These are phyloP conservation scores for Curvularia lunata DNA, from an alignment of 2,329 filamentous ascomycete species.

Conservation along the genomic window DNA sequence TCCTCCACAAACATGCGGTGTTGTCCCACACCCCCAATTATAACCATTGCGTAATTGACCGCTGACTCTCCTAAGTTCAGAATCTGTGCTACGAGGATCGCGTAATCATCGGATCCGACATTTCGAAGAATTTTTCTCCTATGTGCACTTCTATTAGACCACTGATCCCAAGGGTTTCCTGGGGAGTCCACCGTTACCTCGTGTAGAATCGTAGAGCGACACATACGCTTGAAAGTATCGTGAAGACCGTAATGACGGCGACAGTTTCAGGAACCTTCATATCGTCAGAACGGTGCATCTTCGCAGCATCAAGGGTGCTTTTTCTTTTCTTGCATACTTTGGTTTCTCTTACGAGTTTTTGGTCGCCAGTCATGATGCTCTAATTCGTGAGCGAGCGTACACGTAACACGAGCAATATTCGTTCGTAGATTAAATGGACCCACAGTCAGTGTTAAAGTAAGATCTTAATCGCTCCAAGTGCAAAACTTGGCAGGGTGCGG, in stretches of 20 bases:
- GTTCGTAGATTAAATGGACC: background rate
- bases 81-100: background rate
- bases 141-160: background rate
- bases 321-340: background rate
- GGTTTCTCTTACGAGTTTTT: background rate
- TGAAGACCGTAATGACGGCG: background rate
- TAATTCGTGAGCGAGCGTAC: background rate
- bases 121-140: background rate
- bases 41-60: background rate
- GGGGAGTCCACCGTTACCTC: background rate
- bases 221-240: background rate
- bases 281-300: background rate
- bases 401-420: background rate
- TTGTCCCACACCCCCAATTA: background rate
- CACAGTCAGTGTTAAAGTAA: background rate
- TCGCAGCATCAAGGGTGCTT: background rate
- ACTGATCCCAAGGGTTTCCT: background rate
- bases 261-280: background rate
- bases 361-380: background rate
- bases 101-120: background rate
- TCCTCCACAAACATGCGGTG: background rate
- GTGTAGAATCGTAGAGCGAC: background rate
- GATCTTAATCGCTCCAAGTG: background rate
- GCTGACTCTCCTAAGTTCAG: background rate
- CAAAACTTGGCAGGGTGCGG: background rate